A percentile compares a stretch with the other conserved stretches of the same genome.
These are phyloP conservation scores for Simplicillium aogashimaense DNA, from an alignment of 2,329 filamentous ascomycete genomes.

Conservation along the genomic window DNA sequence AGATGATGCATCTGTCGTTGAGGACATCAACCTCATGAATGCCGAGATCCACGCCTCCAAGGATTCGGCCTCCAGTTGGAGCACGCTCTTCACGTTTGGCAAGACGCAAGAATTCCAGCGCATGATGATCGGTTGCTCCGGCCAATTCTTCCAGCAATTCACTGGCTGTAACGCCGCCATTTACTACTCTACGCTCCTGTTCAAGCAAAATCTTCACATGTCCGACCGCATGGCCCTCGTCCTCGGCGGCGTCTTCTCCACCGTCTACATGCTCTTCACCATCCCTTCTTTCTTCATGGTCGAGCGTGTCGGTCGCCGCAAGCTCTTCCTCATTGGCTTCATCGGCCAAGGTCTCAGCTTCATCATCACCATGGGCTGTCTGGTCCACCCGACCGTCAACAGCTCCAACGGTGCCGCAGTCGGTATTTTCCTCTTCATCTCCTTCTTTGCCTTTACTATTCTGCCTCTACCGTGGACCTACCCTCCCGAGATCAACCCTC, in stretches of 20 bases:
- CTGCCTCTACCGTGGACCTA: conserved; percentile 53
- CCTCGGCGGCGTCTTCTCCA: conserved; percentile 38
- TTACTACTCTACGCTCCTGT: conserved; percentile 53
- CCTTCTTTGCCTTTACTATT: conserved; percentile 58
- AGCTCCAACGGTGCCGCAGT: conserved; percentile 59
- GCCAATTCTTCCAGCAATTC: conserved; percentile 54
- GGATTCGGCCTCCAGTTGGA: conserved; percentile 30
- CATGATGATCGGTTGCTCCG: conserved; percentile 48
- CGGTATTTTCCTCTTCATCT: conserved; percentile 60
- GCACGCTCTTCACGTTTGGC: conserved; percentile 48
- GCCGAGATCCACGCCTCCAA: conserved; percentile 19
- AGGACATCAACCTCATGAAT: conserved; percentile 9
- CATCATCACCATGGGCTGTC: conserved; percentile 50
- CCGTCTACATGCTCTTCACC: conserved; percentile 48
- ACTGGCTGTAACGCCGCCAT: conserved; percentile 49
- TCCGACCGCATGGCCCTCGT: conserved; percentile 28
- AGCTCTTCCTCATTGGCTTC: conserved; percentile 33
- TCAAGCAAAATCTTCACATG: conserved; percentile 30
- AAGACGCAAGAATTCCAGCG: conserved; percentile 58
- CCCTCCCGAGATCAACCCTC: conserved; percentile 43
- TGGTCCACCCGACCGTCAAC: conserved; percentile 54
- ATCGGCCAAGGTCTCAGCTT: conserved; percentile 42
- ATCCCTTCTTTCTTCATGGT: conserved; percentile 44
- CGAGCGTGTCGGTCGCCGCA: conserved; percentile 34
- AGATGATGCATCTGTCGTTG: background rate